Evolutionary conservation across 192 early-diverging fungal species (phyloP), one percentile per base, ranked within the genome.

Genomic region (Paraglomus occultum): DNA sequence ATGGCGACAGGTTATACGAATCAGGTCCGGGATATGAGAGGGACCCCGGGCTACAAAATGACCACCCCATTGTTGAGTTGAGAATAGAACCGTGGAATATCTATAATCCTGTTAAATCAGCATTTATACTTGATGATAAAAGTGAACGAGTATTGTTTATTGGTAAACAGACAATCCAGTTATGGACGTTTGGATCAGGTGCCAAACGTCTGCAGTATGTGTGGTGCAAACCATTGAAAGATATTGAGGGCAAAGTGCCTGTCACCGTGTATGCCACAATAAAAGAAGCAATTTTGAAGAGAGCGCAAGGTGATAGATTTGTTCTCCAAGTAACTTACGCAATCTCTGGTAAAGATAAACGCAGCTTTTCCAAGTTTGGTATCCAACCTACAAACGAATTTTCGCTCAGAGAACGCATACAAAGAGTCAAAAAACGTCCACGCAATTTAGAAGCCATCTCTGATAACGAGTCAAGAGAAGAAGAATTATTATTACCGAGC

Each of bases 41-140:
- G 10, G 59, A 45, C 18, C 18, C 39, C 1, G n/a, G 6, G 7
- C 17, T 61, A 31, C 39, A 5, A 6, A 38, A 61, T 20, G 59
- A 61, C 20, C 42, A 61, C 44, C 31, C 59, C 6, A 61, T 61
- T 17, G 59, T 61, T 14, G 17, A 61, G 11, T 40, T 61, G 11
- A 38, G 39, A 18, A 61, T 61, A 14, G 59, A 61, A 61, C 59
- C 59, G 14, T 61, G 59, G 59, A 38, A 43, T n/a, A 61, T 61
- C 12, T 61, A 40, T 43, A 14, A 38, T 8, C 59, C 59, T n/a
- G 38, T 61, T 61, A 61, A 61, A 61, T 45, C 59, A 6, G 59
- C 39, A 42, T 61, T 61, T 61, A 43, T 38, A 43, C 44, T 61
- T 17, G 59, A 61, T 61, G 22, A 18, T n/a, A 43, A 61, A 5